phyloP scores from a whole-genome alignment of 2,329 filamentous ascomycete genomes.

The Phaeosphaeria sp. region DNA sequence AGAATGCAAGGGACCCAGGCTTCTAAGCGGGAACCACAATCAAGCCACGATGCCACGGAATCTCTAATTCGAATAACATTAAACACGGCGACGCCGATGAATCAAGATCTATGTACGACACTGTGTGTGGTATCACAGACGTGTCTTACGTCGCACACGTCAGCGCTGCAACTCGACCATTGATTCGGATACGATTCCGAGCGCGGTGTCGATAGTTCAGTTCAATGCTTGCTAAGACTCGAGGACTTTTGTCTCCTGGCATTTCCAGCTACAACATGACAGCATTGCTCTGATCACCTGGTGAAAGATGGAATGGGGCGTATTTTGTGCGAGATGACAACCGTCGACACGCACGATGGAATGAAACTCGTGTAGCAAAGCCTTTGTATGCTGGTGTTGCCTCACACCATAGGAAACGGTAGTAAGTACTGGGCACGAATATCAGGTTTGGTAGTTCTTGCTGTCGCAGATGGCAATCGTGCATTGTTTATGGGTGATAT shows the following conservation, averaged over 20 bases:
- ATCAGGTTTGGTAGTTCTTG: neutral
- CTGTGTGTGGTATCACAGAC: neutral
- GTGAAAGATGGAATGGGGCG: neutral
- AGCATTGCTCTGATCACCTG: neutral
- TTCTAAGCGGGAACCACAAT: neutral
- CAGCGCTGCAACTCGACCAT: constrained; percentile 1
- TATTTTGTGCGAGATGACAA: neutral
- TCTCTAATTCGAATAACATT: neutral
- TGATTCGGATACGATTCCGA: neutral
- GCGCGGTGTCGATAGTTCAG: neutral
- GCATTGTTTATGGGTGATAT: neutral
- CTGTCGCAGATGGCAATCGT: neutral
- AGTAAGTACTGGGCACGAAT: neutral
- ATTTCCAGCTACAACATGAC: neutral
- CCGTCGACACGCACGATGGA: neutral
- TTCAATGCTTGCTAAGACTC: neutral
- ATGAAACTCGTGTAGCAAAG: neutral
- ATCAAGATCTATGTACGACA: constrained; percentile 20
- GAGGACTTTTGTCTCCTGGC: neutral
- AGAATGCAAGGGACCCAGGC: neutral
- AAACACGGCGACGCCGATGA: constrained; percentile 7
- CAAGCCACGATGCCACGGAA: neutral
- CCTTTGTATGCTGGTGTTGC: neutral
- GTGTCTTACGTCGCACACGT: constrained; percentile 5
- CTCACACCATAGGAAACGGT: neutral